A percentile compares a stretch with the other conserved stretches of the same genome.
Conservation (phyloP, 129 eudicot species). For the Tagetes patula region DNA sequence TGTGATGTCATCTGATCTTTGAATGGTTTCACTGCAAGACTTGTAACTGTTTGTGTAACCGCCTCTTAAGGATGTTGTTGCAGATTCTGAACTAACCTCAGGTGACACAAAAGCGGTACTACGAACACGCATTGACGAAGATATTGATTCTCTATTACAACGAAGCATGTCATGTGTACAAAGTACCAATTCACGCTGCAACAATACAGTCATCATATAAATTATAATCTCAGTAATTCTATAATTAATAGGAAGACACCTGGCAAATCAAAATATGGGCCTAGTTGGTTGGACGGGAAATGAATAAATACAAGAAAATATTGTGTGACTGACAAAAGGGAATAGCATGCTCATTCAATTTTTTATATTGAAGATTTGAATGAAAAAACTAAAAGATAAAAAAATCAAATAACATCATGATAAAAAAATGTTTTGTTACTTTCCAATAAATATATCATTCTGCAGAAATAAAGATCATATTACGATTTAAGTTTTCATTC, state of each 20-base stretch:
- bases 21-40: conserved; percentile 74
- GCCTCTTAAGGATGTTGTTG: conserved; percentile 81
- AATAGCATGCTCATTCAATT: background rate
- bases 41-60: conserved; percentile 63
- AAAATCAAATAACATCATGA: no score
- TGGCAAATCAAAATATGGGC: background rate
- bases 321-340: background rate
- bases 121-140: conserved; percentile 51
- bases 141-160: conserved; percentile 55
- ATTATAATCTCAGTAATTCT: background rate
- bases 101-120: conserved; percentile 63
- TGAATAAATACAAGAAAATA: background rate
- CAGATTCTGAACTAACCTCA: conserved; percentile 93
- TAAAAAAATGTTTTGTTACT: no score
- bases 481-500: background rate
- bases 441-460: no score
- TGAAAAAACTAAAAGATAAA: no score
- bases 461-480: no score
- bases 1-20: conserved; percentile 88
- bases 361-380: no score
- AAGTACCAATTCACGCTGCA: conserved; percentile 91
- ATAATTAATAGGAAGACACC: background rate
- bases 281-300: background rate
- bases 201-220: background rate
- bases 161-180: conserved; percentile 76